Base-by-base conservation (phyloP, 2,329 filamentous ascomycete genomes). In the Colletotrichum destructivum region DNA sequence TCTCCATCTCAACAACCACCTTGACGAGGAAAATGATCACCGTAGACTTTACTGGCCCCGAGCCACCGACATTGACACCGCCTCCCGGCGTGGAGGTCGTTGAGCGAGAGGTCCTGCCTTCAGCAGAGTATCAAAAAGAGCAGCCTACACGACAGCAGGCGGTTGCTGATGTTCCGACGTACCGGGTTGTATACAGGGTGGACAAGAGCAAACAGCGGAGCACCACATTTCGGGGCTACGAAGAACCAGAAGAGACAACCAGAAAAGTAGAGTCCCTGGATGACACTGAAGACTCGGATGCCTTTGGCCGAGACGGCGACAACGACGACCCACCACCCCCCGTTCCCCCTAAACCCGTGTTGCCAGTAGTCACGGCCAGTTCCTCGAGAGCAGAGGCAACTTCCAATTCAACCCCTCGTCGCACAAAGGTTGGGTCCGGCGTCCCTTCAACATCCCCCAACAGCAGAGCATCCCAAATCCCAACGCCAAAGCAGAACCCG, bases 21-120 rank as follows among this genome's bases (percentile, higher is more conserved):
- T 86, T 85, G 1, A 90, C 88, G 1, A 89, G 87, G 9, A 91
- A 91, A 73, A 91, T 85, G 16, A 90, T 92, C 75, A 91, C 90
- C 0, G 89, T 92, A 3, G 89, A 92, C 64, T 86, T 92, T 47
- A 85, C 85, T 16, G 88, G 89, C 0, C 82, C 86, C 5, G 82
- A 85, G 23, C 82, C 85, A 6, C 83, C 88, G 3, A 82, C 86
- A 1, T 80, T 92, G 2, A 82, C 86, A 1, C 87, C 88, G 2
- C 87, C 89, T 0, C 87, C 88, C 0, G 89, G 89, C 0, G 85
- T 90, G 12, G 88, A 91, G 75, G 82, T 92, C 11, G 80, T 92
- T 18, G 88, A 90, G 84, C 88, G 70, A 84, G 81, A 80, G 77
- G 87, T 86, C 21, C 79, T 84, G 76, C 80, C 80, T 51, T 84